Evolutionary conservation across 495 filamentous ascomycete species (phyloP).

Genomic region (Penicillium odoratum): DNA sequence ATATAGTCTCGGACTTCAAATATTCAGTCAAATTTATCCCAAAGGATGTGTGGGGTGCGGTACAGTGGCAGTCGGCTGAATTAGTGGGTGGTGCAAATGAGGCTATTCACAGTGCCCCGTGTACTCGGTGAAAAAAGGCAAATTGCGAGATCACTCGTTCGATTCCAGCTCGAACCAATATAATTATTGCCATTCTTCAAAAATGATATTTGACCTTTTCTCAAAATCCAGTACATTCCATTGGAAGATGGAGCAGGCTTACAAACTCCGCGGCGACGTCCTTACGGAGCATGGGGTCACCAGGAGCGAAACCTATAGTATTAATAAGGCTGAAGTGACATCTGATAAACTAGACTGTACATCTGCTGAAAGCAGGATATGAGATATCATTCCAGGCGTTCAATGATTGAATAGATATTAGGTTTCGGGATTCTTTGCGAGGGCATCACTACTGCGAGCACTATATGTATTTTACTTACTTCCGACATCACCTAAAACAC

Average conservation of each 20-base stretch:
- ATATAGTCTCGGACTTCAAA: no score
- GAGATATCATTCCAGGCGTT: not conserved
- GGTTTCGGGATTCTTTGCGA: not conserved
- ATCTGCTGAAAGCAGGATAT: not conserved
- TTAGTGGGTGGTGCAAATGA: no score
- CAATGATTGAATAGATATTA: not conserved
- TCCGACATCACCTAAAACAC: no score
- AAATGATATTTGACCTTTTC: no score
- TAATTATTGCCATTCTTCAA: no score
- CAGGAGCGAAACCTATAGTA: constrained; percentile 8
- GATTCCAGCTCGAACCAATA: no score
- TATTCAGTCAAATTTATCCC: no score
- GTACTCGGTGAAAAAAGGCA: no score
- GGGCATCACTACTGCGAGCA: not conserved
- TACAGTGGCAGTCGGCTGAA: no score
- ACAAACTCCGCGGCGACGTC: constrained; percentile 35
- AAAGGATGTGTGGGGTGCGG: no score
- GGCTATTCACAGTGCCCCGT: no score
- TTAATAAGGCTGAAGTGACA: constrained; percentile 5
- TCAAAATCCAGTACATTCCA: constrained; percentile 35
- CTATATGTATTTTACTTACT: not conserved
- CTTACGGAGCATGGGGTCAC: constrained; percentile 26
- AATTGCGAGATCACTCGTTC: constrained; percentile 40
- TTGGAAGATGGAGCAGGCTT: constrained; percentile 43
- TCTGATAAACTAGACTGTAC: not conserved